phyloP scores from a whole-genome alignment of 2,329 filamentous ascomycete genomes.

The Neonectria neomacrospora region DNA sequence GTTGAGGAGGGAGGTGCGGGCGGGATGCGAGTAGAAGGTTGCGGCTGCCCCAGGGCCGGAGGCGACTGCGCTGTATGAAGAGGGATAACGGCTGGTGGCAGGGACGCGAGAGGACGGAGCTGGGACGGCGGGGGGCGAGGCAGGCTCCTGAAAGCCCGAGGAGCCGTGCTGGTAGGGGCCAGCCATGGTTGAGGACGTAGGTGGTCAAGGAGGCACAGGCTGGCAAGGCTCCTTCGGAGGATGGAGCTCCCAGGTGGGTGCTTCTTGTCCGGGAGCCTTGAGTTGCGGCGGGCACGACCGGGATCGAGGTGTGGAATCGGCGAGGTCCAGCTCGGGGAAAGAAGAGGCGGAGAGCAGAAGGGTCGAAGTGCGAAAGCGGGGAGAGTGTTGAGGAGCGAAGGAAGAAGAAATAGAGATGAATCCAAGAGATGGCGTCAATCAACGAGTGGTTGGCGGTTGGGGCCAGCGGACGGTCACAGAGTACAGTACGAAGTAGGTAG shows the following conservation, averaged over 20 bases:
- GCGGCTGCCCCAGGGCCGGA: constrained; percentile 22
- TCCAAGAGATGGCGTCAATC: constrained; percentile 23
- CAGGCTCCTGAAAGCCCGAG: constrained; percentile 36
- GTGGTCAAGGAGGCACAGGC: constrained; percentile 17
- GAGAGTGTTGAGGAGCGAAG: neutral
- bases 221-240: constrained; percentile 25
- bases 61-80: constrained; percentile 29
- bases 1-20: constrained; percentile 60
- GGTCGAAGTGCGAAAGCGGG: neutral
- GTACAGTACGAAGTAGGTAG: neutral
- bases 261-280: constrained; percentile 32
- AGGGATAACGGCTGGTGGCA: constrained; percentile 24
- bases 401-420: constrained; percentile 12
- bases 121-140: constrained; percentile 34
- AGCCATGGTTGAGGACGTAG: constrained; percentile 33
- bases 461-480: constrained; percentile 22
- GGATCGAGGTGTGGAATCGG: constrained; percentile 30
- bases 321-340: constrained; percentile 29
- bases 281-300: constrained; percentile 27
- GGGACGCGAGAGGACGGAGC: constrained; percentile 33
- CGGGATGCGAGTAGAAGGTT: constrained; percentile 46
- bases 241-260: constrained; percentile 24
- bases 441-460: constrained; percentile 31
- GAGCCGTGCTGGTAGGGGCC: constrained; percentile 41
- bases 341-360: neutral